Percentiles rank a stretch among this genome's conserved stretches.
Evolutionary conservation across 2,329 filamentous ascomycete genomes (phyloP).

Genomic region (Fusarium chlamydosporum): DNA sequence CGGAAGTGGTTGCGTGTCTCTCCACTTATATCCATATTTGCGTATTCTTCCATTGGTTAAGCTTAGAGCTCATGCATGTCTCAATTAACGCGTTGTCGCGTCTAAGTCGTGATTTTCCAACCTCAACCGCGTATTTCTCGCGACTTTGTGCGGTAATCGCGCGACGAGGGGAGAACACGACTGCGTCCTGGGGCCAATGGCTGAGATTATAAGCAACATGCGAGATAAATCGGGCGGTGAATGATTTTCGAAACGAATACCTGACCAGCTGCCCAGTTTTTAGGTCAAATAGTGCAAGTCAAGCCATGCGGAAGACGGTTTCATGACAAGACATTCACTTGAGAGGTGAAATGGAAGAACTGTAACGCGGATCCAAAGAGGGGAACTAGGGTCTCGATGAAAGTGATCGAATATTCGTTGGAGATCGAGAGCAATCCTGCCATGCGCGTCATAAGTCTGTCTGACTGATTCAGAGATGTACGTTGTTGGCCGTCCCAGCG

Average conservation of each 20-base stretch:
- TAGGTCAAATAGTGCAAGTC: not conserved
- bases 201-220: slow-evolving; percentile 16
- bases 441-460: slow-evolving; percentile 24
- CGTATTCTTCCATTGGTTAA: slow-evolving; percentile 37
- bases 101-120: slow-evolving; percentile 26
- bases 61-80: slow-evolving; percentile 10
- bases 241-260: slow-evolving; percentile 10
- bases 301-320: not conserved
- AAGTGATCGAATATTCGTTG: not conserved
- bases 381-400: slow-evolving; percentile 1
- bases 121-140: slow-evolving; percentile 36
- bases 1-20: slow-evolving; percentile 48
- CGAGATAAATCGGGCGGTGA: slow-evolving; percentile 21
- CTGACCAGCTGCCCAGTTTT: slow-evolving; percentile 9
- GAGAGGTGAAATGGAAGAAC: slow-evolving; percentile 1
- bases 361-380: not conserved
- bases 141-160: slow-evolving; percentile 30
- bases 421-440: slow-evolving; percentile 10
- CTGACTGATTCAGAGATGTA: slow-evolving; percentile 1
- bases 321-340: slow-evolving; percentile 6
- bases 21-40: slow-evolving; percentile 28
- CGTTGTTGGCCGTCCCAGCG: not conserved
- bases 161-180: slow-evolving; percentile 28
- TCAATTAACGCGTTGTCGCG: slow-evolving; percentile 41
- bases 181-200: slow-evolving; percentile 28